phyloP scores from a whole-genome alignment of 306 rosid genomes.

The apple (Malus domestica) region ASM211411v1 NC_041797.1:14442001-14442500 shows the following conservation, averaged over 20 bases:
- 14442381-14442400: slow-evolving; percentile 56
- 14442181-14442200: slow-evolving; percentile 45
- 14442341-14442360: slow-evolving; percentile 74
- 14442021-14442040: slow-evolving; percentile 71
- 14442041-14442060: slow-evolving; percentile 55
- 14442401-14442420: slow-evolving; percentile 51
- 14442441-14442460: slow-evolving; percentile 68
- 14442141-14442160: slow-evolving; percentile 56
- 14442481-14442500: slow-evolving; percentile 70
- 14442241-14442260: slow-evolving; percentile 36
- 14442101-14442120: slow-evolving; percentile 55
- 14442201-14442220: slow-evolving; percentile 54
- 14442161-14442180: slow-evolving; percentile 82
- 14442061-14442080: slow-evolving; percentile 73
- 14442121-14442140: slow-evolving; percentile 66
- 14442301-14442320: slow-evolving; percentile 57
- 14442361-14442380: slow-evolving; percentile 57
- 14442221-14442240: slow-evolving; percentile 46
- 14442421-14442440: slow-evolving; percentile 54
- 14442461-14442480: slow-evolving; percentile 55
- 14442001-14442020: slow-evolving; percentile 61
- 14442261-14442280: slow-evolving; percentile 51
- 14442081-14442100: slow-evolving; percentile 59
- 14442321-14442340: slow-evolving; percentile 70
- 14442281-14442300: slow-evolving; percentile 78